These are phyloP conservation scores for Lenwebbia sp. DNA, from an alignment of 345 rosid species.

Conservation along the genomic window DNA sequence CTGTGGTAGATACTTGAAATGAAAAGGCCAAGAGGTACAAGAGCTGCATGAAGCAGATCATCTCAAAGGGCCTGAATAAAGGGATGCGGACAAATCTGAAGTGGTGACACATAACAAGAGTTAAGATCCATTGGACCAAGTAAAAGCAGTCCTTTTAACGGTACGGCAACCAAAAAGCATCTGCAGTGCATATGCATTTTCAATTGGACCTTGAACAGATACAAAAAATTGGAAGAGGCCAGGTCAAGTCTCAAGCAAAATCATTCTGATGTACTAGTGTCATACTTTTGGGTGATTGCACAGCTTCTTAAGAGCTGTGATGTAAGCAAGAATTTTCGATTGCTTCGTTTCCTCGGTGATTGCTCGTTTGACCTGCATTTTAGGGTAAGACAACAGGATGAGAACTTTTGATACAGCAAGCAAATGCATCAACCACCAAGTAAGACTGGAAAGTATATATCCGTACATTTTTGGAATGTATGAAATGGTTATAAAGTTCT, in stretches of 20 bases:
- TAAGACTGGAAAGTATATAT: background rate
- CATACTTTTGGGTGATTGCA: slow-evolving; percentile 98
- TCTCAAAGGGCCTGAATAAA: background rate
- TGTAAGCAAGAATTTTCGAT: slow-evolving; percentile 91
- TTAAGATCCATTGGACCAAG: background rate
- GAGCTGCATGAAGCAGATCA: background rate
- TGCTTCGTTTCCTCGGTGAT: slow-evolving; percentile 71
- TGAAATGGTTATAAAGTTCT: slow-evolving; percentile 78
- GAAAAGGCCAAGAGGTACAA: background rate
- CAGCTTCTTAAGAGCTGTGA: slow-evolving; percentile 98
- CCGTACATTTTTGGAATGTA: slow-evolving; percentile 90
- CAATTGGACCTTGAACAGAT: background rate
- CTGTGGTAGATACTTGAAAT: background rate
- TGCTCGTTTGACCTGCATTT: slow-evolving; percentile 68
- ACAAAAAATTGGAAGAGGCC: background rate
- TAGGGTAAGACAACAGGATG: background rate
- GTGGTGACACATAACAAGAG: background rate
- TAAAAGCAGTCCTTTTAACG: background rate
- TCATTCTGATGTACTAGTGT: background rate
- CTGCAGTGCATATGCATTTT: background rate
- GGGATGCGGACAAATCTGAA: background rate
- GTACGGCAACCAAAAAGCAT: background rate
- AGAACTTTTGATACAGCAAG: background rate
- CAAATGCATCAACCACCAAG: background rate
- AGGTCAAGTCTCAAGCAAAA: background rate